These are phyloP conservation scores for Paxillus involutus DNA, from an alignment of 768 basidiomycete species.

Conservation along the genomic window DNA sequence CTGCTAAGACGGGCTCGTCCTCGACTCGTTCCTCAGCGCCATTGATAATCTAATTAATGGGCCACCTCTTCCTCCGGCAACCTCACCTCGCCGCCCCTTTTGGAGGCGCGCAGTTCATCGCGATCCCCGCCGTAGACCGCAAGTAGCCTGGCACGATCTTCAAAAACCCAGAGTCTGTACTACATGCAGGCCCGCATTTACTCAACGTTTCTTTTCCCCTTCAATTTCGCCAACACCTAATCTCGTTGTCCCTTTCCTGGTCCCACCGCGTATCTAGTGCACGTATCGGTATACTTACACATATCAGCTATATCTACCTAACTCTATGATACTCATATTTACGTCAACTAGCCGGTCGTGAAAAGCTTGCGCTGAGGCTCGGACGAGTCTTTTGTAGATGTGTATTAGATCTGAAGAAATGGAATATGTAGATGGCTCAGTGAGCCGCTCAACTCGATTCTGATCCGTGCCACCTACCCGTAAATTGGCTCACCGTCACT, in stretches of 20 bases:
- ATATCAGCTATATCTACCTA: constrained; percentile 5
- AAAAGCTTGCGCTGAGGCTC: no score
- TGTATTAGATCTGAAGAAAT: no score
- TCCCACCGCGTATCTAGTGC: neutral
- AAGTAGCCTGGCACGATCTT: neutral
- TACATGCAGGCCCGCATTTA: constrained; percentile 6
- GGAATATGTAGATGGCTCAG: no score
- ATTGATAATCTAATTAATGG: constrained; percentile 2
- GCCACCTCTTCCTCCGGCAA: neutral
- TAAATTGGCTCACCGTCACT: no score
- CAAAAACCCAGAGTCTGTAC: constrained; percentile 7
- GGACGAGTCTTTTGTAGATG: no score
- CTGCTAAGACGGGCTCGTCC: no score
- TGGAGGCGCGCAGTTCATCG: neutral
- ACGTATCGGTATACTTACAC: constrained; percentile 3
- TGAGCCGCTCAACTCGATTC: no score
- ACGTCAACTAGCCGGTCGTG: no score
- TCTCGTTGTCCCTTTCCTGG: neutral
- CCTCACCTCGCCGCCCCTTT: neutral
- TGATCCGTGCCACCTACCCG: no score
- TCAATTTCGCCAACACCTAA: neutral
- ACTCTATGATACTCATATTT: neutral
- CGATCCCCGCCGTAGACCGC: neutral
- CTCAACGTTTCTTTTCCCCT: neutral
- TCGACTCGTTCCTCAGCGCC: constrained; percentile 2